Percentiles rank a stretch among this genome's conserved stretches.
These are phyloP conservation scores for Discostella stelligeroides DNA, from an alignment of 108 stramenopile genomes.

Conservation along the genomic window DNA sequence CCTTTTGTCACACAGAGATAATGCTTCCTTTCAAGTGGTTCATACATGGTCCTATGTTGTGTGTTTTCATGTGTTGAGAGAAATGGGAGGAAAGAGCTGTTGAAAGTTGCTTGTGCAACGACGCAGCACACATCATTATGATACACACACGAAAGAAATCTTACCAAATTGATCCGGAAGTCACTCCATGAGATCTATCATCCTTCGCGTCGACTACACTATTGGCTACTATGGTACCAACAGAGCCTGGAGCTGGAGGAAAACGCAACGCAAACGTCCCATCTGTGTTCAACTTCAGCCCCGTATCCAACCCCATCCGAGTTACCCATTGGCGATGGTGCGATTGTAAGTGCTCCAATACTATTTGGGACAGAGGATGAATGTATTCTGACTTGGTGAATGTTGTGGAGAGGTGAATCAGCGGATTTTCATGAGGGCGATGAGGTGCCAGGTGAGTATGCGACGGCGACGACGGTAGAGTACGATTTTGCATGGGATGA, in stretches of 20 bases:
- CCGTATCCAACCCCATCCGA: conserved; percentile 53
- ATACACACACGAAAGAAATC: not conserved
- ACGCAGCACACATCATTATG: not conserved
- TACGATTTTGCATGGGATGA: too few species aligned
- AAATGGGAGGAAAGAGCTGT: not conserved
- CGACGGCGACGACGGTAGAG: conserved; percentile 10
- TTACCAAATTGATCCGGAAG: conserved; percentile 39
- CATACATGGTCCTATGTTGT: conserved; percentile 73
- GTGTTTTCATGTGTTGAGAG: not conserved
- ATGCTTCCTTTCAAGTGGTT: conserved; percentile 75
- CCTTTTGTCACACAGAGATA: conserved; percentile 60
- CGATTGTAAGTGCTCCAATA: conserved; percentile 76
- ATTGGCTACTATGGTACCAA: not conserved
- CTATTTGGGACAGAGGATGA: conserved; percentile 81
- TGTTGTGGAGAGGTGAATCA: conserved; percentile 9
- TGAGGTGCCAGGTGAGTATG: too few species aligned
- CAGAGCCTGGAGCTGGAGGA: conserved; percentile 18
- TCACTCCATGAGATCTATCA: not conserved
- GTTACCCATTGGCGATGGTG: conserved; percentile 55
- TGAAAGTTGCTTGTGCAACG: not conserved
- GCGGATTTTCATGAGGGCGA: not conserved
- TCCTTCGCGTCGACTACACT: conserved; percentile 1
- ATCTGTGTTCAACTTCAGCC: conserved; percentile 64
- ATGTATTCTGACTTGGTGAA: conserved; percentile 56
- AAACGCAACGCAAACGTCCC: conserved; percentile 74